Conservation (phyloP, 179 eudicot species). For the Silene noctiflora region DNA sequence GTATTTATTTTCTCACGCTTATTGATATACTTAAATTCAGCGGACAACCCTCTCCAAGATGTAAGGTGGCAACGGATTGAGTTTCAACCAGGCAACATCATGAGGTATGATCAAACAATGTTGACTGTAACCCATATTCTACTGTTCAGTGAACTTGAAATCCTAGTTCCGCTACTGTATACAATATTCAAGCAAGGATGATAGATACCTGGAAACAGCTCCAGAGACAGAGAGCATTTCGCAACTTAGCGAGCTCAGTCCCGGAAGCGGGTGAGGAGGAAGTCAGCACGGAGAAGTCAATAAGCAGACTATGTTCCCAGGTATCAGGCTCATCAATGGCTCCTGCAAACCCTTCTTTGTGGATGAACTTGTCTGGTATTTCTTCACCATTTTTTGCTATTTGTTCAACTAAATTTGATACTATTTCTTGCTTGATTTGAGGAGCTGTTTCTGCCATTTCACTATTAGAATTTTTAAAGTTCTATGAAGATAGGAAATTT, state of each 20-base stretch:
- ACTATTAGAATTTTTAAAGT: background rate
- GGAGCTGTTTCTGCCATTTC: too few relatives aligned
- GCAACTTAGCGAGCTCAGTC: constrained; percentile 27
- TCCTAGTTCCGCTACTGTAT: too few relatives aligned
- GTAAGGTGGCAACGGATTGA: too few relatives aligned
- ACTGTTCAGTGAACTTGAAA: too few relatives aligned
- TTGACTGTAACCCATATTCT: background rate
- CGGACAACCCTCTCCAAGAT: too few relatives aligned
- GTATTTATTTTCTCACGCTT: too few relatives aligned
- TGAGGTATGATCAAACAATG: too few relatives aligned
- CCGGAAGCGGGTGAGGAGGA: constrained; percentile 7
- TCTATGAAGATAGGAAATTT: background rate
- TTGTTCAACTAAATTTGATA: background rate
- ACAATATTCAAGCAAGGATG: too few relatives aligned
- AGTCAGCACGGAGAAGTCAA: constrained; percentile 30
- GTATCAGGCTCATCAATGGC: background rate
- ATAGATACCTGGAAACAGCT: constrained; percentile 50
- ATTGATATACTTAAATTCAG: too few relatives aligned
- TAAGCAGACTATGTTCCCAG: constrained; percentile 12
- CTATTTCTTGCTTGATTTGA: too few relatives aligned
- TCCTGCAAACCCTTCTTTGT: background rate
- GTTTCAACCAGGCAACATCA: too few relatives aligned
- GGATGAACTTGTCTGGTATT: background rate
- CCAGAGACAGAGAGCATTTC: constrained; percentile 39
- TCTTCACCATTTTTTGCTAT: background rate